Percentiles rank a stretch among this genome's conserved stretches.
phyloP scores from a whole-genome alignment of 768 basidiomycete species.

The Leccinum boreale region DNA sequence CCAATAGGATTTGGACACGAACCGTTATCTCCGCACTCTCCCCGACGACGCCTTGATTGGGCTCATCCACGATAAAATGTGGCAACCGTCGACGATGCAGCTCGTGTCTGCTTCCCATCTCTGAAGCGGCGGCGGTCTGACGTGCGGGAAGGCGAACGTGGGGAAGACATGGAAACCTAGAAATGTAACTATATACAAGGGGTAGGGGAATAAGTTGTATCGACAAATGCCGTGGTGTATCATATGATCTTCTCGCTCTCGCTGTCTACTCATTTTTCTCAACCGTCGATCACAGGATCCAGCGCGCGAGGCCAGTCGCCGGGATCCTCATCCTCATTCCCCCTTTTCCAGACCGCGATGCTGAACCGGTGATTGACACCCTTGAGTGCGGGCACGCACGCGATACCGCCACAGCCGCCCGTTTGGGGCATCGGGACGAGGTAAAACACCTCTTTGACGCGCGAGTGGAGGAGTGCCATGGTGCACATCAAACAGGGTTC shows the following conservation, averaged over 20 bases:
- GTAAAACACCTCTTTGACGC: constrained; percentile 85
- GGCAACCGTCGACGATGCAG: constrained; percentile 38
- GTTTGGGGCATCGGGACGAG: constrained; percentile 70
- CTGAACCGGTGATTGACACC: constrained; percentile 89
- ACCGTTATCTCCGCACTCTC: constrained; percentile 44
- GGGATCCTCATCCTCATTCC: neutral
- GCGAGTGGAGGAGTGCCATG: constrained; percentile 93
- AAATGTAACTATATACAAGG: neutral
- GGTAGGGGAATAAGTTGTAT: neutral
- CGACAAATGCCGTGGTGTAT: neutral
- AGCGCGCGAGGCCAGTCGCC: constrained; percentile 12
- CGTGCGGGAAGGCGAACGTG: too few relatives aligned
- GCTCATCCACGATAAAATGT: constrained; percentile 55
- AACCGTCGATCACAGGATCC: constrained; percentile 13
- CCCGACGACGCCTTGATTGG: constrained; percentile 45
- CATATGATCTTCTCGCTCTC: neutral
- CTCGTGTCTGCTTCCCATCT: constrained; percentile 9
- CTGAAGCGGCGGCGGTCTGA: neutral
- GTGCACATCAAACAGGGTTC: constrained; percentile 98
- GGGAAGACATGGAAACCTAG: neutral
- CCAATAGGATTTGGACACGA: constrained; percentile 38
- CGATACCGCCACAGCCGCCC: constrained; percentile 80
- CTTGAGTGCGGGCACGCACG: constrained; percentile 74
- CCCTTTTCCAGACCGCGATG: constrained; percentile 61
- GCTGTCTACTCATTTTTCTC: neutral